These are phyloP conservation scores for Recurvomyces mirabilis DNA, from an alignment of 495 filamentous ascomycete species.

Conservation along the genomic window DNA sequence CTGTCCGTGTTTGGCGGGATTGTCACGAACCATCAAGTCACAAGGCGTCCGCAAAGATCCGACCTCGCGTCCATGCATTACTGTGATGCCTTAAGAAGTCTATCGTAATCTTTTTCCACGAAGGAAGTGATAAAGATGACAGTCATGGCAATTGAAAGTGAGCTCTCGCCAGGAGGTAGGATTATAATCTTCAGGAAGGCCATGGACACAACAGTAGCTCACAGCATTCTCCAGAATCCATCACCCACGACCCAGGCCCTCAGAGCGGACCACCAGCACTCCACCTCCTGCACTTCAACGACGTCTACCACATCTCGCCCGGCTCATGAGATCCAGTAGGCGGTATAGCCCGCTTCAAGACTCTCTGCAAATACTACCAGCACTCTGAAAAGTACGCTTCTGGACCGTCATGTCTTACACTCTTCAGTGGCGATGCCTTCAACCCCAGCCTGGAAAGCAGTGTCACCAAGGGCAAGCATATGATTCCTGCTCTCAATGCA, in stretches of 20 bases:
- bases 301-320: conserved; percentile 77
- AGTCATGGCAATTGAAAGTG: too few relatives aligned
- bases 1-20: too few relatives aligned
- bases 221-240: neutral
- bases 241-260: neutral
- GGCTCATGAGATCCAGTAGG: conserved; percentile 72
- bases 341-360: conserved; percentile 67
- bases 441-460: conserved; percentile 80
- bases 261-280: conserved; percentile 46
- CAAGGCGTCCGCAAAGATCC: too few relatives aligned
- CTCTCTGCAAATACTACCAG: conserved; percentile 64
- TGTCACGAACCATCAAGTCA: too few relatives aligned
- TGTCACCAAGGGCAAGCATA: conserved; percentile 79
- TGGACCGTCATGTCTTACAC: conserved; percentile 56
- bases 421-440: conserved; percentile 88
- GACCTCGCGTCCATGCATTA: too few relatives aligned
- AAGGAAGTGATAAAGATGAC: too few relatives aligned
- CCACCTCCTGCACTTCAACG: conserved; percentile 80
- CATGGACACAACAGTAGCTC: too few relatives aligned
- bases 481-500: conserved; percentile 79
- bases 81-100: too few relatives aligned
- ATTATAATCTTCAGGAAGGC: too few relatives aligned
- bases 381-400: conserved; percentile 42
- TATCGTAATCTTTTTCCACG: too few relatives aligned
- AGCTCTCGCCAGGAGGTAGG: too few relatives aligned